Evolutionary conservation across 176 grass and related monocot genomes (phyloP), one percentile per base, ranked within the genome.

Genomic region (Oryza longistaminata): DNA sequence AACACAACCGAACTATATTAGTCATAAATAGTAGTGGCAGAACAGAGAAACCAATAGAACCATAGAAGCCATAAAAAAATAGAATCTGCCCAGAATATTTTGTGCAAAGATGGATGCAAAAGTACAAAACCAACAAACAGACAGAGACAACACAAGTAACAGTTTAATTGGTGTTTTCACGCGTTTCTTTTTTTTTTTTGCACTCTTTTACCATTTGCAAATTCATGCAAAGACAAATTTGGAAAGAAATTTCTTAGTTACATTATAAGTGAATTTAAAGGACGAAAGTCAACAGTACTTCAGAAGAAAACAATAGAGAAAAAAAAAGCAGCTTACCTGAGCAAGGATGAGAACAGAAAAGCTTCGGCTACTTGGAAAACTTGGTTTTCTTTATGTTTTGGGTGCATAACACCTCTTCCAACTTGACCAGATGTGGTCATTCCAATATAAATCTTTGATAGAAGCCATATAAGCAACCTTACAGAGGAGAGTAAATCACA

Each of bases 391-490:
- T 88, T 93, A 85, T 91, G 96, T 73, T 89, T 92, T 9, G 77
- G 75, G 67, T 87, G 90, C 0, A 76, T 84, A 52, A 65, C 74
- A 88, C 70, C 89, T 70, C 92, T 94, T 75, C 86, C 88, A 49
- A 78, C 69, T 78, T 96, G 93, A 73, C 77, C 58, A 34, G 69
- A 75, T 70, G 71, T 83, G 17, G 34, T 85, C 76, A 89, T 73
- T 76, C 90, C 88, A 64, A 75, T 72, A 82, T 88, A 81, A 77
- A 89, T 87, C 78, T 94, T 99, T 40, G 71, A 58, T 53, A 99
- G 81, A 87, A 99, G 70, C 97, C 93, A 99, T 72, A 99, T 68
- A 58, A 99, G 81, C 71, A 99, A 94, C 64, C 70, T 99, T 80
- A 80, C 71, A 75, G 74, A 64, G 70, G 97, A 95, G 64, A 91